Base-by-base conservation (phyloP, 495 filamentous ascomycete genomes). In the Aspergillus coremiiformis region DNA sequence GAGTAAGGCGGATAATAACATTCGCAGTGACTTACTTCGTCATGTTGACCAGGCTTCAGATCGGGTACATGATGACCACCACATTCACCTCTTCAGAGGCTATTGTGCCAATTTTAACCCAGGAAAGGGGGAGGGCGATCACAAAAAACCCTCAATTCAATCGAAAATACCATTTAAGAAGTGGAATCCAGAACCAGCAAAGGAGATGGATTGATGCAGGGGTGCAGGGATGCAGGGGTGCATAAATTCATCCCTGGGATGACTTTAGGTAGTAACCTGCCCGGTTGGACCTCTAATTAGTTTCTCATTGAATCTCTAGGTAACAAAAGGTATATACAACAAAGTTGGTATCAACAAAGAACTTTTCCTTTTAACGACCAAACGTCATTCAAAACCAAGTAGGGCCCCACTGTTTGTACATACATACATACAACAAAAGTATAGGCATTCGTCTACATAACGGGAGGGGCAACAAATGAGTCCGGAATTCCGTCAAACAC, bases 401-500 rank as follows among this genome's bases (percentile, higher is more conserved):
- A n/a, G n/a, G n/a, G n/a, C n/a, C n/a, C n/a, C n/a, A n/a, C n/a
- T n/a, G n/a, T n/a, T n/a, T n/a, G n/a, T n/a, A n/a, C n/a, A n/a
- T n/a, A n/a, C n/a, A n/a, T n/a, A n/a, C 17, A 47, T 20, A 35
- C 7, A n/a, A 19, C 11, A 32, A 22, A 21, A 6, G 37, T 4
- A 30, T 33, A 19, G 1, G 12, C n/a, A 19, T 3, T 19, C 35
- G n/a, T 39, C 23, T 65, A 75, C 39, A 74, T 55, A 26, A 71
- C 58, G 15, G 69, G 66, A n/a, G 71, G 68, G 14, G 67, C 68
- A 33, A 67, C 66, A 52, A 74, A 72, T 5, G 65, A 66, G 41
- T 76, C 71, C 0, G 72, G 72, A 35, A 74, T 66, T 5, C 72
- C 72, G 9, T 76, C 72, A 59, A 76, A 76, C 9, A 76, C 72